phyloP scores from a whole-genome alignment of 371 early-diverging fungal genomes.

The Mucor circinelloides region DNA sequence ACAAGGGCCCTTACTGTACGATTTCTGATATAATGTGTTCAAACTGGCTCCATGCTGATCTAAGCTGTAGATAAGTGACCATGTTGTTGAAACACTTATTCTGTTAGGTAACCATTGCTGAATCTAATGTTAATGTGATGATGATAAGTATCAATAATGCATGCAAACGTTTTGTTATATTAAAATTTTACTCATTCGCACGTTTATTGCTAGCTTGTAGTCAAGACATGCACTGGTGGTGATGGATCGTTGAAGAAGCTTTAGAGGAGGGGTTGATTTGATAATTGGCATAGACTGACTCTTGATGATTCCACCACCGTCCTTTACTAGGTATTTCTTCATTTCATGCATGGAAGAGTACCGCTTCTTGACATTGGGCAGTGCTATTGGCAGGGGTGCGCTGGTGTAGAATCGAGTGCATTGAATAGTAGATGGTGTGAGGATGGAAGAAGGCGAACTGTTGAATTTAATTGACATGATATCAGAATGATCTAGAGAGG shows the following conservation, averaged over 20 bases:
- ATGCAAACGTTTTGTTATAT: neutral
- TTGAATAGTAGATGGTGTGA: conserved; percentile 29
- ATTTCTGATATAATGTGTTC: conserved; percentile 30
- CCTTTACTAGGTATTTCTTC: neutral
- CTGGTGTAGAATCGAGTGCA: conserved; percentile 31
- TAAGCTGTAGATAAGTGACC: conserved; percentile 40
- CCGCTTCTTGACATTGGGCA: neutral
- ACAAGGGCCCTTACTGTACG: conserved; percentile 30
- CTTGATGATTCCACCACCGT: neutral
- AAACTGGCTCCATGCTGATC: conserved; percentile 47
- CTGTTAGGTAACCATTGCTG: conserved; percentile 27
- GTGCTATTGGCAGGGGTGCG: neutral
- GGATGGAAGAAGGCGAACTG: conserved; percentile 19
- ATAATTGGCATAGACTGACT: conserved; percentile 1
- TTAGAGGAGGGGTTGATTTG: neutral
- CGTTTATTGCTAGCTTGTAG: conserved; percentile 27
- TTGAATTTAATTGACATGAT: conserved; percentile 12
- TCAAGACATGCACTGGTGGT: conserved; percentile 28
- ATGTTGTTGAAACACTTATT: conserved; percentile 28
- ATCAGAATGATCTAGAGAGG: neutral
- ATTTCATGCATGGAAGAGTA: conserved; percentile 1
- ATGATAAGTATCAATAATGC: neutral
- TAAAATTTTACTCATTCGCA: conserved; percentile 17
- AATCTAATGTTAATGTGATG: conserved; percentile 12
- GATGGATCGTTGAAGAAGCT: conserved; percentile 9